A percentile compares a stretch with the other conserved stretches of the same genome.
Conservation (phyloP, 1,284 basidiomycete species). For the Uromyces viciae-fabae region DNA sequence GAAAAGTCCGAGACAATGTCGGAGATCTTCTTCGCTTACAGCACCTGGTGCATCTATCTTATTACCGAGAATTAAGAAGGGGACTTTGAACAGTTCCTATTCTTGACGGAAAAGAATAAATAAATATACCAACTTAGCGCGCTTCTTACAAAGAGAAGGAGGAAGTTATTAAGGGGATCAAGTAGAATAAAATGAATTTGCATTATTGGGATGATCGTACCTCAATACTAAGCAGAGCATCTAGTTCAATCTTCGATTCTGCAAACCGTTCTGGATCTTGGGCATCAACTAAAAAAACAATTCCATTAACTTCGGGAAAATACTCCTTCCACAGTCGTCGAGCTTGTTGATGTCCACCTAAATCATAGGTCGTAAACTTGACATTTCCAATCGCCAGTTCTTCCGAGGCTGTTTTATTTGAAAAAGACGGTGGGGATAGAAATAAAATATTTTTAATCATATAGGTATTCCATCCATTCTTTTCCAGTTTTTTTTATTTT, state of each 20-base stretch:
- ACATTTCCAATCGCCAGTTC: conserved; percentile 98
- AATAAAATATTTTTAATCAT: too few species aligned
- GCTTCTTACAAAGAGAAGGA: background rate
- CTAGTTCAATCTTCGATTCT: conserved; percentile 94
- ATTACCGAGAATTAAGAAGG: conserved; percentile 98
- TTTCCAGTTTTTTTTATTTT: background rate
- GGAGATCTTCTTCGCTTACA: conserved; percentile 94
- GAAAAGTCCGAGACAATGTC: conserved; percentile 90
- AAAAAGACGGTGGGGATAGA: background rate
- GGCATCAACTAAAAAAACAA: conserved; percentile 96
- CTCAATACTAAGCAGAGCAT: conserved; percentile 88
- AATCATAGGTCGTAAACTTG: conserved; percentile 98
- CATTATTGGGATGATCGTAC: background rate
- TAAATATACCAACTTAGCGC: background rate
- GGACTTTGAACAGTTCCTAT: conserved; percentile 79
- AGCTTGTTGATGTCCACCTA: conserved; percentile 96
- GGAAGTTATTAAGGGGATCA: background rate
- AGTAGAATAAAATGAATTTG: background rate
- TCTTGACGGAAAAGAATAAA: background rate
- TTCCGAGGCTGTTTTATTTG: conserved; percentile 79
- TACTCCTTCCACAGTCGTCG: conserved; percentile 99
- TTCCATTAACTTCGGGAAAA: conserved; percentile 99
- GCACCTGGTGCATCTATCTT: conserved; percentile 99
- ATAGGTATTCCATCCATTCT: too few species aligned
- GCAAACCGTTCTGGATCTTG: conserved; percentile 93